Base-by-base conservation (phyloP, 176 grass and related monocot species). In the Chloris gayana region DNA sequence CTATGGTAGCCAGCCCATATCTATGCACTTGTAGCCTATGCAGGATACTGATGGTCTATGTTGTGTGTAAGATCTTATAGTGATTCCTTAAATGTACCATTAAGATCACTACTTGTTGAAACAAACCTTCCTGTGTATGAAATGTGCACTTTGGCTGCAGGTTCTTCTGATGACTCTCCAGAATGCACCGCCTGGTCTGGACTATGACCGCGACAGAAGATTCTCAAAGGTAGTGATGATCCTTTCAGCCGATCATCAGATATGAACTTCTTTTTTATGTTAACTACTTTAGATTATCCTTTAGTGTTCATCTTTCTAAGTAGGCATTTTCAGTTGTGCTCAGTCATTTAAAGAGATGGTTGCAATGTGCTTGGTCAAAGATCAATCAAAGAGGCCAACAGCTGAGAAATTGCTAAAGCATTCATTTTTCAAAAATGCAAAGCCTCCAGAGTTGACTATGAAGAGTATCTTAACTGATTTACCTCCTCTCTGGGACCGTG, bases 341-440 rank as follows among this genome's bases (percentile, higher is more conserved):
- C 97, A 99, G 97, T 93, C 93, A 81, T 99, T 99, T 95, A 99
- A 99, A 80, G 97, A 99, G 86, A 99, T 99, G 97, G 91, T 99
- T 71, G 97, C 97, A 33, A 99, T 99, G 97, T 99, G 93, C 82
- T 83, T 99, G 83, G 93, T 95, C 31, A 99, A 99, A 95, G 97
- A 99, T 84, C 97, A 92, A 93, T 86, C 93, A 82, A 99, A 96
- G 91, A 99, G 97, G 56, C 97, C 97, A 76, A 96, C 93, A 73
- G 88, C 88, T 70, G 97, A 99, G 67, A 99, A 95, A 73, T 89
- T 99, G 50, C 79, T 93, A 57, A 99, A 99, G 72, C 97, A 99
- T 83, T 92, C 90, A 73, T 96, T 99, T 88, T 99, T 99, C 88
- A 96, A 93, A 88, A 76, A 82, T 80, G 93, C 91, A 63, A 99